Evolutionary conservation across 768 basidiomycete genomes (phyloP).

Genomic region (Inosperma sp.): DNA sequence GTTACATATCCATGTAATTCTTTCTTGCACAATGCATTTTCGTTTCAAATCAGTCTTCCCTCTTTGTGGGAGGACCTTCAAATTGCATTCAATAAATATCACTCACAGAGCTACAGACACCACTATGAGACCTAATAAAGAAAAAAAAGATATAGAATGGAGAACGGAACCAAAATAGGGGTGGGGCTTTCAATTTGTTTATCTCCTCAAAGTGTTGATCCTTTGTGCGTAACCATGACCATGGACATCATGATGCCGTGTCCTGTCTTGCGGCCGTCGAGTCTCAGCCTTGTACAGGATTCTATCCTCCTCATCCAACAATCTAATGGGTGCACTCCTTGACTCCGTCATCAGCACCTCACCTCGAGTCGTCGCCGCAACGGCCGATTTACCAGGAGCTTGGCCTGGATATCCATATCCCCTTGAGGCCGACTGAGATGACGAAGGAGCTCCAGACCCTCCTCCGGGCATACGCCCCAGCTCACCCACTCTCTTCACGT

Average conservation of each 20-base stretch:
- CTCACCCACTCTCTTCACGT: conserved; percentile 20
- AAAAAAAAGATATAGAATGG: no score
- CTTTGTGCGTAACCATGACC: neutral
- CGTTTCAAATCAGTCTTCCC: no score
- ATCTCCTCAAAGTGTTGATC: neutral
- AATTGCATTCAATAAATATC: no score
- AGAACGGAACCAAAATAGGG: no score
- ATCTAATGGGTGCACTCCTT: neutral
- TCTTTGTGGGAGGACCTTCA: no score
- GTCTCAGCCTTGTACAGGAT: conserved; percentile 6
- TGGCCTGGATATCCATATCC: no score
- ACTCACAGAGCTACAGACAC: no score
- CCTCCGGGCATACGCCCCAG: conserved; percentile 4
- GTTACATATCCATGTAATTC: no score
- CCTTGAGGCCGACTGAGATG: no score
- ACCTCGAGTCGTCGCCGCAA: neutral
- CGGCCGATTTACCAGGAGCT: neutral
- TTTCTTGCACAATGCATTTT: no score
- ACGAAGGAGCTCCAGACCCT: neutral
- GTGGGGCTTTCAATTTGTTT: no score
- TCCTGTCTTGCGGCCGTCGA: neutral
- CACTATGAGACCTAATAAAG: no score
- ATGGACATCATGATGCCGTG: neutral
- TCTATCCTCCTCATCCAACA: conserved; percentile 5
- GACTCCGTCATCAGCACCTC: conserved; percentile 1